Conservation (phyloP, 768 basidiomycete species). For the Mycena haematopus region DNA sequence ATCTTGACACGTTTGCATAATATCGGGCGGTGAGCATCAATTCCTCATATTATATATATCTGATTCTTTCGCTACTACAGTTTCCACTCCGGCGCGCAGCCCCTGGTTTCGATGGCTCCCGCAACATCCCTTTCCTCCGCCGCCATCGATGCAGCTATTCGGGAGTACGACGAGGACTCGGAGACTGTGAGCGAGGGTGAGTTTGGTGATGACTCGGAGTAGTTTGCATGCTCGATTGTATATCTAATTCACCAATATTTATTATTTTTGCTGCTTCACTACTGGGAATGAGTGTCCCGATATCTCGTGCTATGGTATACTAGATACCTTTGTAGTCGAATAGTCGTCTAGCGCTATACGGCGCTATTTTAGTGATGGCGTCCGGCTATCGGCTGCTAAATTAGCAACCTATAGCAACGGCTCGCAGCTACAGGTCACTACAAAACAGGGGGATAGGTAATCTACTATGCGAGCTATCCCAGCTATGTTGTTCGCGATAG, state of each 20-base stretch:
- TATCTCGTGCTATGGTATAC: background rate
- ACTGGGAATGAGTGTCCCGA: no score
- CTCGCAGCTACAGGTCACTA: background rate
- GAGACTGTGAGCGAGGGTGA: slow-evolving; percentile 8
- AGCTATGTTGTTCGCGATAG: background rate
- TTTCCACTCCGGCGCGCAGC: slow-evolving; percentile 14
- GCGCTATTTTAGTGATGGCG: background rate
- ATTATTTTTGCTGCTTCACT: no score
- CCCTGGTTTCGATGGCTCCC: background rate
- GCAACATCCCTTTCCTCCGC: background rate
- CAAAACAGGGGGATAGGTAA: background rate
- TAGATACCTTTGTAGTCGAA: background rate
- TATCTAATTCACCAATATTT: background rate
- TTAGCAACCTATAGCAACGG: background rate
- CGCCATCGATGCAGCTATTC: background rate
- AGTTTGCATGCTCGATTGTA: background rate
- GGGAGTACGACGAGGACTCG: slow-evolving; percentile 6
- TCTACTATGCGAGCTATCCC: background rate
- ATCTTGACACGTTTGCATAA: slow-evolving; percentile 6
- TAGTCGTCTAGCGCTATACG: background rate
- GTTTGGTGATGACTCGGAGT: background rate
- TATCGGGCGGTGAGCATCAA: slow-evolving; percentile 16
- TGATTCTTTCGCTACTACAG: background rate
- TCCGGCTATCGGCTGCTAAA: background rate
- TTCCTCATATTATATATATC: no score